These are phyloP conservation scores for Pelargonium fulgidum DNA, from an alignment of 441 rosid genomes.

Conservation along the genomic window DNA sequence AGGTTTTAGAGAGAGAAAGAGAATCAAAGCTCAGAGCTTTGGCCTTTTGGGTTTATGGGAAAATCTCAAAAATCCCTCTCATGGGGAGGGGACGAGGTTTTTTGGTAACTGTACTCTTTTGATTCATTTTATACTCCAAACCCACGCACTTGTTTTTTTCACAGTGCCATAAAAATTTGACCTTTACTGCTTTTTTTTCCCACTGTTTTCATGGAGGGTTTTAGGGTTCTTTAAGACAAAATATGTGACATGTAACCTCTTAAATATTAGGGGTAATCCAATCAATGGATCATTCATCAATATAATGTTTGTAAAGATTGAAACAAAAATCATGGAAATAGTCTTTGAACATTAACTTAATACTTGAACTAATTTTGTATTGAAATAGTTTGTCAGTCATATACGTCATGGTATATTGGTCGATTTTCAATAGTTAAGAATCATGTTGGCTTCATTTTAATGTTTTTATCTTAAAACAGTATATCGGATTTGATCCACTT, in stretches of 20 bases:
- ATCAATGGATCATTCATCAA: no score
- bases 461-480: no score
- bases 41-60: constrained; percentile 25
- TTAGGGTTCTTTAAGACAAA: neutral
- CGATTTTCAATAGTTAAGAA: no score
- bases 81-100: constrained; percentile 36
- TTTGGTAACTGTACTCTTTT: constrained; percentile 20
- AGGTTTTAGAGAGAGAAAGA: constrained; percentile 8
- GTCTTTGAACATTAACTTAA: no score
- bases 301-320: no score
- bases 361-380: no score
- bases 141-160: neutral
- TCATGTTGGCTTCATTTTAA: no score
- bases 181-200: neutral
- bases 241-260: neutral
- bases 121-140: neutral
- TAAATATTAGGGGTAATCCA: neutral
- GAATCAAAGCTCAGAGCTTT: constrained; percentile 27
- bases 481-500: no score
- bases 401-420: no score
- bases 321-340: no score
- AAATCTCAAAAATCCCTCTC: constrained; percentile 27
- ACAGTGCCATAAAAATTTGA: neutral
- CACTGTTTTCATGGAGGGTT: neutral
- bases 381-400: no score